Evolutionary conservation across 257 asterid genomes (phyloP).

Genomic region (Rauvolfia tetraphylla): DNA sequence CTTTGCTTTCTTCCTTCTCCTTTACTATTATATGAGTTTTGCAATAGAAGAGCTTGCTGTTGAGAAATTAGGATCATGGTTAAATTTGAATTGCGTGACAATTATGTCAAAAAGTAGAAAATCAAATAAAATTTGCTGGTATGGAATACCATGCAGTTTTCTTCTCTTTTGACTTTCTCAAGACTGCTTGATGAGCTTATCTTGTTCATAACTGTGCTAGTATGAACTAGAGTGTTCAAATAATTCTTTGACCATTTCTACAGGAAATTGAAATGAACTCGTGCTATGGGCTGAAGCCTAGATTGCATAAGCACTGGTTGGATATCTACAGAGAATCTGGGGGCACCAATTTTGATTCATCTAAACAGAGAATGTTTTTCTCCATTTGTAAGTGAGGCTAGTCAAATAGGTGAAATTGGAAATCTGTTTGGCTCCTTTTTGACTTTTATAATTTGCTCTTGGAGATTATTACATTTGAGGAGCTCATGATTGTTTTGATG

Average conservation of each 20-base stretch:
- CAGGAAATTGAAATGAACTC: slow-evolving; percentile 48
- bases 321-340: slow-evolving; percentile 55
- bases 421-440: too few relatives aligned
- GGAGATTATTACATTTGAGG: background rate
- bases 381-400: slow-evolving; percentile 61
- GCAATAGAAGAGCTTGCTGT: background rate
- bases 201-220: background rate
- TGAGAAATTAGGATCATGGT: background rate
- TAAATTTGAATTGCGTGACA: background rate
- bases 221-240: background rate
- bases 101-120: background rate
- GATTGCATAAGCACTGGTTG: slow-evolving; percentile 73
- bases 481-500: background rate
- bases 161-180: background rate
- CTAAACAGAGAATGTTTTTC: slow-evolving; percentile 60
- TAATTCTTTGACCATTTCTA: slow-evolving; percentile 18
- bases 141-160: background rate
- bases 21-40: background rate
- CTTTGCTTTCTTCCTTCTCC: background rate
- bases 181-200: background rate
- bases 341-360: slow-evolving; percentile 60
- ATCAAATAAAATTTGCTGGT: background rate
- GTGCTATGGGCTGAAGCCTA: slow-evolving; percentile 54
- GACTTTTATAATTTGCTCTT: background rate
- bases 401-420: background rate